Evolutionary conservation across 1,139 yeast species (phyloP).

Genomic region (Debaryomycetaceae sp.): DNA sequence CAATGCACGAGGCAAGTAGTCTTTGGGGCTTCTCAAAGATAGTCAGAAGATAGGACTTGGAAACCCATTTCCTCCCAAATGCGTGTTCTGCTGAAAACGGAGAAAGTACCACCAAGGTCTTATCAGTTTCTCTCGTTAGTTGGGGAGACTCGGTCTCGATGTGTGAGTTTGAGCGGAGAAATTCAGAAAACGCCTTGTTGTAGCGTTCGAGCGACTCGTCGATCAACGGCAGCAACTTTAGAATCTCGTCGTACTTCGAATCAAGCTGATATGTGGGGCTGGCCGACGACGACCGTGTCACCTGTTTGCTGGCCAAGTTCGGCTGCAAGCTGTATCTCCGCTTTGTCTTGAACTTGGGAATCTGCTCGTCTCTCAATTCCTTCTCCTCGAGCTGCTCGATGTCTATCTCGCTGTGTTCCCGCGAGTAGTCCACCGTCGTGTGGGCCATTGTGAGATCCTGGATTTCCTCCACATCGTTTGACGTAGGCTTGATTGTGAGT

Average conservation of each 20-base stretch:
- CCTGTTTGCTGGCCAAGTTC: conserved; percentile 16
- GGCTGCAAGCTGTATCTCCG: conserved; percentile 30
- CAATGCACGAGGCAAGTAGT: conserved; percentile 69
- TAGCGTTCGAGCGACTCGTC: conserved; percentile 38
- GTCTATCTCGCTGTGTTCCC: conserved; percentile 21
- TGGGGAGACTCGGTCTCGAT: conserved; percentile 51
- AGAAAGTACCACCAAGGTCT: conserved; percentile 53
- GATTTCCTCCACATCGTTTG: conserved; percentile 34
- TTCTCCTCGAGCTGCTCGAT: conserved; percentile 27
- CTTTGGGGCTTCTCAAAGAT: conserved; percentile 86
- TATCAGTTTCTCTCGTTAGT: conserved; percentile 40
- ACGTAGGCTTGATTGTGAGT: conserved; percentile 40
- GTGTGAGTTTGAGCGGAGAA: conserved; percentile 53
- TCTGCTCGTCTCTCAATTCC: conserved; percentile 25
- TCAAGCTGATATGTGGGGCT: conserved; percentile 12
- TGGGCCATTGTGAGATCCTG: conserved; percentile 45
- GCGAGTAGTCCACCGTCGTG: conserved; percentile 30
- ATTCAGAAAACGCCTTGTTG: conserved; percentile 41
- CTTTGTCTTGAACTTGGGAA: conserved; percentile 36
- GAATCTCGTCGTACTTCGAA: conserved; percentile 21
- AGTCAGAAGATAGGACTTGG: conserved; percentile 62
- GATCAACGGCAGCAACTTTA: conserved; percentile 32
- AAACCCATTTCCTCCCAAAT: conserved; percentile 74
- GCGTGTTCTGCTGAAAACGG: conserved; percentile 65
- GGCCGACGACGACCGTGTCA: conserved; percentile 5